Base-by-base conservation (phyloP, 768 basidiomycete species). In the Lentinula sp. region DNA sequence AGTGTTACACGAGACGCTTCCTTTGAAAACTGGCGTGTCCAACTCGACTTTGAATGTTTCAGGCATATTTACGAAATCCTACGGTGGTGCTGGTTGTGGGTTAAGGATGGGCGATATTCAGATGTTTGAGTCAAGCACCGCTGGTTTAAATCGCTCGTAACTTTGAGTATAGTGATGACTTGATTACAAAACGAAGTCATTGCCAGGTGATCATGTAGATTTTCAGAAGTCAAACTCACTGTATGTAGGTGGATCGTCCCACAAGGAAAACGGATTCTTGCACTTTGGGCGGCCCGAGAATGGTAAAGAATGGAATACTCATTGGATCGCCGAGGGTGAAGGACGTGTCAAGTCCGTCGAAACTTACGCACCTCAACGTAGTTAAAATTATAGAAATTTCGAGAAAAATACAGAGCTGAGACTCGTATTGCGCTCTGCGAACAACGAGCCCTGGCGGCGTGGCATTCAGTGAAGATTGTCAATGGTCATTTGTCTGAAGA, bases 21-120 rank as follows among this genome's bases (percentile, higher is more conserved):
- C 81, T 69, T 79, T 82, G 80, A 66, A 84, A 59, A 69, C 58
- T 43, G 66, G 68, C 4, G 74, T 76, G 43, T 81, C 66, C 58
- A 83, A 81, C 13, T 73, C 42, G n/a, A 57, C 20, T 58, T 57
- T 50, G 39, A 60, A 60, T n/a, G 16, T 41, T n/a, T 32, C 59
- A 7, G 59, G 35, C 59, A 60, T 60, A 5, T 3, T 52, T 42
- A 6, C 12, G 32, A 51, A 4, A 13, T 13, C 9, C 7, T 42
- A 39, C 15, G 39, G 23, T 15, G 7, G 16, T 32, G 51, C 13
- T 33, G 16, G 33, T 7, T 53, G 46, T 10, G 20, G 12, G 13
- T 7, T 2, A 28, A 32, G 20, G 51, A 33, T 13, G 51, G 20
- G 16, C 2, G 28, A 23, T 28, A 50, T 13, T 32, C 9, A 1